These are phyloP conservation scores for Torulaspora quercuum DNA, from an alignment of 805 yeast species.

Conservation along the genomic window DNA sequence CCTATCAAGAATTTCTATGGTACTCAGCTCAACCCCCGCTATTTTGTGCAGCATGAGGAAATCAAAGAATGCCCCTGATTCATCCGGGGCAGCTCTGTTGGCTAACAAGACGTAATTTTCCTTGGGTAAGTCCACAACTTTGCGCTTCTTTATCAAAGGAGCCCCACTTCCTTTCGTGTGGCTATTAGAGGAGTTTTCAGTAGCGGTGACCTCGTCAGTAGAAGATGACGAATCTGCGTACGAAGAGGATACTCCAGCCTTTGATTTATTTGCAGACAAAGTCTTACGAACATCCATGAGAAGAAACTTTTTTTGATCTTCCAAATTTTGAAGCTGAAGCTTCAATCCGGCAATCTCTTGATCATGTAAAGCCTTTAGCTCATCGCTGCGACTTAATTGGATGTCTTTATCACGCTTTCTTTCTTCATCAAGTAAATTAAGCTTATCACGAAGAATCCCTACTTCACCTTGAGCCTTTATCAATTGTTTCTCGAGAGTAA, in stretches of 20 bases:
- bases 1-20: slow-evolving; percentile 29
- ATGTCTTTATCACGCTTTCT: slow-evolving; percentile 39
- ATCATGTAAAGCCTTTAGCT: slow-evolving; percentile 22
- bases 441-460: slow-evolving; percentile 66
- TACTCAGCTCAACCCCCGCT: slow-evolving; percentile 27
- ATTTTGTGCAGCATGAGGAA: slow-evolving; percentile 25
- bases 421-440: slow-evolving; percentile 45
- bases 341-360: slow-evolving; percentile 42
- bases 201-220: slow-evolving; percentile 12
- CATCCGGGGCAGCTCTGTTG: slow-evolving; percentile 25
- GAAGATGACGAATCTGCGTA: slow-evolving; percentile 7
- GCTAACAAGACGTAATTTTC: slow-evolving; percentile 18
- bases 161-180: slow-evolving; percentile 1
- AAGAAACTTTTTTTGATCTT: slow-evolving; percentile 55
- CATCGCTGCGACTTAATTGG: slow-evolving; percentile 29
- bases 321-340: slow-evolving; percentile 42
- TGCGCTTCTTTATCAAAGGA: slow-evolving; percentile 15
- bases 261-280: slow-evolving; percentile 15
- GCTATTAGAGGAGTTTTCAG: slow-evolving; percentile 3
- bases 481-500: slow-evolving; percentile 31
- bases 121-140: slow-evolving; percentile 10
- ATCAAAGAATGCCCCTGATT: slow-evolving; percentile 27
- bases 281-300: slow-evolving; percentile 44
- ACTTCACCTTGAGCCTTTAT: slow-evolving; percentile 72
- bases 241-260: slow-evolving; percentile 9